A percentile compares a stretch with the other conserved stretches of the same genome.
Evolutionary conservation across 225 moss, liverwort and hornwort genomes (phyloP).

Genomic region (Rhytidiadelphus loreus): DNA sequence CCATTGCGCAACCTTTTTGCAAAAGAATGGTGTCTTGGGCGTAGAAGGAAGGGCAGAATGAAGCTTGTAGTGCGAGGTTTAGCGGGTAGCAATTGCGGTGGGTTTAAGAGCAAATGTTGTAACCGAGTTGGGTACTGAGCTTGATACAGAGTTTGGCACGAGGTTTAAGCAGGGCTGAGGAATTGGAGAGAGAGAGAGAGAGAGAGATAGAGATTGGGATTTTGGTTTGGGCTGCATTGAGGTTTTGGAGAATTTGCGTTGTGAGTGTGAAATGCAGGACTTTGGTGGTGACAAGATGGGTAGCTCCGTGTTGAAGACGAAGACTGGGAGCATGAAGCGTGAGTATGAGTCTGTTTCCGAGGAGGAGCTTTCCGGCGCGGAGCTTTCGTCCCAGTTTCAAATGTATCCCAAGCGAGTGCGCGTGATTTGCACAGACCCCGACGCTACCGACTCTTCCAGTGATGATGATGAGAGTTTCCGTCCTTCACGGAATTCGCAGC

Average conservation of each 20-base stretch:
- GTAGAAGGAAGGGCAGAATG: background rate
- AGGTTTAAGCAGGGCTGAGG: background rate
- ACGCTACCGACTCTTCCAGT: conserved; percentile 39
- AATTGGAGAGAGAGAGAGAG: background rate
- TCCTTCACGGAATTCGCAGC: background rate
- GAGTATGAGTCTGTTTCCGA: background rate
- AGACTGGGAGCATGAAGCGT: background rate
- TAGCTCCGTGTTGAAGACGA: background rate
- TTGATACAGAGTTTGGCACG: background rate
- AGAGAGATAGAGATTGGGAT: too few relatives aligned
- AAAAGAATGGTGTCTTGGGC: background rate
- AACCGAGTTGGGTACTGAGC: background rate
- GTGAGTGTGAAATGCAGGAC: background rate
- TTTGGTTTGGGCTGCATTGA: background rate
- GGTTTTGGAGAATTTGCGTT: background rate
- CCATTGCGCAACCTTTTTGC: background rate
- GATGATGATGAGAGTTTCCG: conserved; percentile 31
- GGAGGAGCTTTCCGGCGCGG: background rate
- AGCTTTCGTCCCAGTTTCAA: background rate
- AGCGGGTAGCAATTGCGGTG: background rate
- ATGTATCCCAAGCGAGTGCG: conserved; percentile 31
- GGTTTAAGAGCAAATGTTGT: background rate
- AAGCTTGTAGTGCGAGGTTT: background rate
- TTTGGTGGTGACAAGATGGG: background rate
- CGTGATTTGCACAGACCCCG: conserved; percentile 50